These are phyloP conservation scores for Trametes elegans DNA, from an alignment of 768 basidiomycete genomes.

Conservation along the genomic window DNA sequence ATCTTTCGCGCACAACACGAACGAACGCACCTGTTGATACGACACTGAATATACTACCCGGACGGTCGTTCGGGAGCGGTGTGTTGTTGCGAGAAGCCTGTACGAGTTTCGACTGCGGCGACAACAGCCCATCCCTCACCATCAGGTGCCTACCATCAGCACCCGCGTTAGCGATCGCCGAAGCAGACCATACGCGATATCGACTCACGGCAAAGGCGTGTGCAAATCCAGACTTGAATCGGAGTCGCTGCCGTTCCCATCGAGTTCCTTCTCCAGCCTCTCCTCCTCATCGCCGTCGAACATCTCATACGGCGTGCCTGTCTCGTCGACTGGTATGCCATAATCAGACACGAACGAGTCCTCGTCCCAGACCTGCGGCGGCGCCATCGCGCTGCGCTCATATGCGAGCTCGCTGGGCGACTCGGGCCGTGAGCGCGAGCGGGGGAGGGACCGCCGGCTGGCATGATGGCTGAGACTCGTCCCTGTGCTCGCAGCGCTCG, in stretches of 20 bases:
- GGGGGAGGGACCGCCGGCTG: conserved; percentile 3
- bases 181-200: not conserved
- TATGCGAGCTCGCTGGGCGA: conserved; percentile 21
- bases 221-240: conserved; percentile 39
- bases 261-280: conserved; percentile 27
- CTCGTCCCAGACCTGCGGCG: conserved; percentile 25
- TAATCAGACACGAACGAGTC: conserved; percentile 30
- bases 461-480: conserved; percentile 5
- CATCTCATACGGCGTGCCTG: conserved; percentile 23
- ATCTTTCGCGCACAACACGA: not conserved
- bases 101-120: conserved; percentile 39
- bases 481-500: conserved; percentile 1
- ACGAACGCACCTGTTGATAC: conserved; percentile 26
- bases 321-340: conserved; percentile 28
- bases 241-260: conserved; percentile 30
- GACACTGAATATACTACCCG: conserved; percentile 28
- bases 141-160: conserved; percentile 34
- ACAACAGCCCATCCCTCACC: conserved; percentile 39
- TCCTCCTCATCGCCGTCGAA: conserved; percentile 27
- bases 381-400: conserved; percentile 11
- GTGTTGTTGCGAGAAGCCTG: conserved; percentile 22
- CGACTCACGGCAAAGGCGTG: conserved; percentile 39
- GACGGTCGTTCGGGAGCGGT: conserved; percentile 20
- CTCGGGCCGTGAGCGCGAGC: conserved; percentile 1
- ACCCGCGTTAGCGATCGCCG: not conserved